Evolutionary conservation across 2,329 filamentous ascomycete species (phyloP).

Genomic region (Aspergillus fijiensis): DNA sequence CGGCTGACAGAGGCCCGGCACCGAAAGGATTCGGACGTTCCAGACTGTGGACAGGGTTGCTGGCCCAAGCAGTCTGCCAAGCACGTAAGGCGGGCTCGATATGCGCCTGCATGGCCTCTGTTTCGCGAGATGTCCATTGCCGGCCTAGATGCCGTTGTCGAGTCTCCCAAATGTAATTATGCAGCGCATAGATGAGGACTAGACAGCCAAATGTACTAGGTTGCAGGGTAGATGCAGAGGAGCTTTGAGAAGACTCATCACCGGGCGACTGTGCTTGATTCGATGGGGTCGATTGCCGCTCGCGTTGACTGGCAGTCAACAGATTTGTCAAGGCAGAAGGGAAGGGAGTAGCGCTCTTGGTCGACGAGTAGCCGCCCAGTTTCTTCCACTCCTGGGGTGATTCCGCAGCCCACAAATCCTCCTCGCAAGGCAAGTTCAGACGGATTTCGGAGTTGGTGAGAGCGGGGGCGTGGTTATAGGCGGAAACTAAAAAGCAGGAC

Average conservation of each 20-base stretch:
- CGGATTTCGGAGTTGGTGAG: conserved; percentile 92
- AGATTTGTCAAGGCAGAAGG: conserved; percentile 78
- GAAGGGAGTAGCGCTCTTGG: conserved; percentile 73
- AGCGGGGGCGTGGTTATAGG: conserved; percentile 88
- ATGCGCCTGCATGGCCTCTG: conserved; percentile 91
- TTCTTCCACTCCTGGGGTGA: conserved; percentile 77
- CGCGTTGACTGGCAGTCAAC: conserved; percentile 71
- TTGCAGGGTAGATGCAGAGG: conserved; percentile 63
- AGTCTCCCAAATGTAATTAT: conserved; percentile 99
- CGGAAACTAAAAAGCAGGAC: conserved; percentile 85
- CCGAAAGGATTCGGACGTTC: conserved; percentile 83
- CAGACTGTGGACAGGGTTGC: conserved; percentile 78
- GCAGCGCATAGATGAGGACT: conserved; percentile 86
- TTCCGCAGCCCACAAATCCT: conserved; percentile 84
- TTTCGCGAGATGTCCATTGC: conserved; percentile 87
- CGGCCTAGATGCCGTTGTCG: conserved; percentile 84
- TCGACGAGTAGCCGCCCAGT: conserved; percentile 70
- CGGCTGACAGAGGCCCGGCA: conserved; percentile 77
- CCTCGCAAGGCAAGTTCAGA: conserved; percentile 86
- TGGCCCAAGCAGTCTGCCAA: conserved; percentile 91
- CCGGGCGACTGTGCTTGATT: conserved; percentile 43
- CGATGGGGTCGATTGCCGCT: conserved; percentile 45
- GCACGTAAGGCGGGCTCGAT: conserved; percentile 91
- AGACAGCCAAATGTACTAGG: conserved; percentile 92
- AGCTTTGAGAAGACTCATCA: conserved; percentile 49